These are phyloP conservation scores for Oxytropis ochrocephala DNA, from an alignment of 306 rosid genomes.

Conservation along the genomic window DNA sequence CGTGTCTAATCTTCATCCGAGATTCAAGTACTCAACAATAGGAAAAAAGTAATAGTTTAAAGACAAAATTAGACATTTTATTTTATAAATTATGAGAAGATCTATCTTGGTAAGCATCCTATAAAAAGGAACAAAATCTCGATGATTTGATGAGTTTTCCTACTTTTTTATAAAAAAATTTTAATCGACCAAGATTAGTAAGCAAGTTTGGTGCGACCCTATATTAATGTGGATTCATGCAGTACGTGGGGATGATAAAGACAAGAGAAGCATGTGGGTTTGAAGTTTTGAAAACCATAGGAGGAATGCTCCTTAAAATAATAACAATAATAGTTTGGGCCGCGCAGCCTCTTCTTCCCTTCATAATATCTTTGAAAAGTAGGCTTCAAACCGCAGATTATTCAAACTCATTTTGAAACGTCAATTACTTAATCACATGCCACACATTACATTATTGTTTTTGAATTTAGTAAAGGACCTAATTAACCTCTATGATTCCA, in stretches of 20 bases:
- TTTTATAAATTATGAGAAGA: background rate
- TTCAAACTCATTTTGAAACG: constrained; percentile 38
- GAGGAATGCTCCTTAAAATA: background rate
- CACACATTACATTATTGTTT: background rate
- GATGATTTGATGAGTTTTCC: too few species aligned
- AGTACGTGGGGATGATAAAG: background rate
- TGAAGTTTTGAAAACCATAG: constrained; percentile 40
- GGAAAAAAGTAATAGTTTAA: too few species aligned
- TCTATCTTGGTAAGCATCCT: background rate
- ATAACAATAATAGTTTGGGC: constrained; percentile 20
- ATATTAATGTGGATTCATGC: background rate
- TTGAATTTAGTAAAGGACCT: background rate
- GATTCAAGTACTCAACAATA: too few species aligned
- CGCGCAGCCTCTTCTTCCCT: constrained; percentile 37
- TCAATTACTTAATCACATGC: constrained; percentile 27
- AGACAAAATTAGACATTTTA: too few species aligned
- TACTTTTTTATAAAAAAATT: too few species aligned
- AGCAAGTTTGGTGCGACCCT: background rate
- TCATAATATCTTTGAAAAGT: constrained; percentile 1
- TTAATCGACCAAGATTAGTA: too few species aligned
- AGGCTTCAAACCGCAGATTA: constrained; percentile 5
- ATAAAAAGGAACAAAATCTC: too few species aligned
- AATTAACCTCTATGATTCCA: constrained; percentile 11
- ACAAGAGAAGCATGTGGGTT: constrained; percentile 39
- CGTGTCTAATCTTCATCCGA: too few species aligned